Evolutionary conservation across 2,329 filamentous ascomycete species (phyloP).

Genomic region (Fusarium pilosicola): DNA sequence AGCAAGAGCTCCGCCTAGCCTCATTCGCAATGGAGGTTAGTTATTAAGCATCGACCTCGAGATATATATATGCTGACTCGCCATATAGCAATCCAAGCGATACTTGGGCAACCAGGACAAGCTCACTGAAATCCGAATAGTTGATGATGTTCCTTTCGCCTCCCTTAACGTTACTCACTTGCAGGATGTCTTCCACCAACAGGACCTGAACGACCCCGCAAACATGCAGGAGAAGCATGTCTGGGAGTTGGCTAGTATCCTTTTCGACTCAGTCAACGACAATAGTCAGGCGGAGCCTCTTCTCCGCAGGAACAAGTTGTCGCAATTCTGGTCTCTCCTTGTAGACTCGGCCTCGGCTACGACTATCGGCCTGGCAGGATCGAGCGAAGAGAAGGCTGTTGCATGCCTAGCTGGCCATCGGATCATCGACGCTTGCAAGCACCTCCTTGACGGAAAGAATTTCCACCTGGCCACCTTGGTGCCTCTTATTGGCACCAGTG

Average conservation of each 20-base stretch:
- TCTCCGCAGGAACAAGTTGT: constrained; percentile 71
- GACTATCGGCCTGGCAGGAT: constrained; percentile 66
- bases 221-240: constrained; percentile 75
- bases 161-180: constrained; percentile 53
- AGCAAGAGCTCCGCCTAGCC: constrained; percentile 71
- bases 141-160: constrained; percentile 70
- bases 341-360: constrained; percentile 68
- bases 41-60: not conserved
- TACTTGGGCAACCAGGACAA: constrained; percentile 66
- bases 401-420: constrained; percentile 81
- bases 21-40: constrained; percentile 68
- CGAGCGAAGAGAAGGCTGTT: constrained; percentile 84
- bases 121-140: constrained; percentile 62
- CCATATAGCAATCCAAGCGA: constrained; percentile 62
- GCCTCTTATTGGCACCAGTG: constrained; percentile 80
- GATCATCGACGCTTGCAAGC: constrained; percentile 82
- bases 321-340: constrained; percentile 72
- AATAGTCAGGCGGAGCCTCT: constrained; percentile 54
- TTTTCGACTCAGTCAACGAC: constrained; percentile 77
- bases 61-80: constrained; percentile 20
- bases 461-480: constrained; percentile 87
- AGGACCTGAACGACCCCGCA: constrained; percentile 55
- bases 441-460: constrained; percentile 79
- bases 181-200: constrained; percentile 54
- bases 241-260: constrained; percentile 86